Evolutionary conservation across 768 basidiomycete species (phyloP).

Genomic region (Cystofilobasidium macerans): DNA sequence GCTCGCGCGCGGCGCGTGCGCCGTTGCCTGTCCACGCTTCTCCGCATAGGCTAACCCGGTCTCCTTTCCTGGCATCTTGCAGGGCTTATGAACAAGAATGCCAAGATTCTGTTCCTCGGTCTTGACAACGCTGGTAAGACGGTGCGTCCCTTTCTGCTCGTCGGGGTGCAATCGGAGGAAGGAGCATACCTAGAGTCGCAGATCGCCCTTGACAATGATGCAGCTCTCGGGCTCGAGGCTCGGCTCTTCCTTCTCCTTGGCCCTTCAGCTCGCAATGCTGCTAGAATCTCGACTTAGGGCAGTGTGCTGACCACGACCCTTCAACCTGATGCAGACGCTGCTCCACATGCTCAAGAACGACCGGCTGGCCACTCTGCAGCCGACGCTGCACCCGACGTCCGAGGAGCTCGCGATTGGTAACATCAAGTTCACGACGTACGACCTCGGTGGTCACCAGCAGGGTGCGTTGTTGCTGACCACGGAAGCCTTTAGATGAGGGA

Average conservation of each 20-base stretch:
- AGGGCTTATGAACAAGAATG: constrained; percentile 58
- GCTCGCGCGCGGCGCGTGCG: neutral
- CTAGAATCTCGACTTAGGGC: too few species aligned
- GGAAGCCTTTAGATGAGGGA: too few species aligned
- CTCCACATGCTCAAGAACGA: constrained; percentile 99
- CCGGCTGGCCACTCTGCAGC: constrained; percentile 90
- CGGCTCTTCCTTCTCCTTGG: neutral
- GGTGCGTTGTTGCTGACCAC: constrained; percentile 43
- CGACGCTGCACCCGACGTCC: constrained; percentile 95
- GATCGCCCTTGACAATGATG: neutral
- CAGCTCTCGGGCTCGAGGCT: too few species aligned
- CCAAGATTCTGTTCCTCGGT: constrained; percentile 98
- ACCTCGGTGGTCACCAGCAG: constrained; percentile 94
- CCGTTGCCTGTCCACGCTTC: neutral
- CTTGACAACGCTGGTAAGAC: constrained; percentile 99
- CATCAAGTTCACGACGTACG: constrained; percentile 97
- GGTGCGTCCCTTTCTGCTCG: constrained; percentile 43
- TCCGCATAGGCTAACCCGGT: neutral
- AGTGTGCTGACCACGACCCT: too few species aligned
- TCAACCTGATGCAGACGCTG: constrained; percentile 53
- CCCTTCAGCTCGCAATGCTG: neutral
- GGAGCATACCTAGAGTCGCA: neutral
- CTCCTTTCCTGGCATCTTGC: neutral
- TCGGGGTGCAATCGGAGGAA: neutral
- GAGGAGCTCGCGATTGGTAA: constrained; percentile 98